These are phyloP conservation scores for Moricandia moricandioides DNA, from an alignment of 345 rosid species.

Conservation along the genomic window DNA sequence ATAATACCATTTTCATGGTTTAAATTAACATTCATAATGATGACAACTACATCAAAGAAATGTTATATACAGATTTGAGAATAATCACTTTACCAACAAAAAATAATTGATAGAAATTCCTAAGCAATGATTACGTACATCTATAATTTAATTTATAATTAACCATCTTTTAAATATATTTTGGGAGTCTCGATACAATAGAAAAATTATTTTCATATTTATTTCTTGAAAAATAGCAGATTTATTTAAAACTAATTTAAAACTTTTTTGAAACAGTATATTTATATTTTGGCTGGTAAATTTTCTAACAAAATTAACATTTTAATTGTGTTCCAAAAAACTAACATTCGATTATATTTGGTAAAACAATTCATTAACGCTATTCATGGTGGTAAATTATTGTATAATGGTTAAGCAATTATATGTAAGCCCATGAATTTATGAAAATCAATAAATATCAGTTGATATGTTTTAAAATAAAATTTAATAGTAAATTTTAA, in stretches of 20 bases:
- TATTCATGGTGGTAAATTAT: not conserved
- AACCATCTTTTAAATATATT: too few species aligned
- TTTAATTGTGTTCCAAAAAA: not conserved
- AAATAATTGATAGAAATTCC: too few species aligned
- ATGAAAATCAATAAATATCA: too few species aligned
- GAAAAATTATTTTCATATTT: not conserved
- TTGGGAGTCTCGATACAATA: not conserved
- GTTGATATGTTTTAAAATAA: not conserved
- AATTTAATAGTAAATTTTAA: too few species aligned
- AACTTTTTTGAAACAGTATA: not conserved
- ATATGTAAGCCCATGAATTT: not conserved
- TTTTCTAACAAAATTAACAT: not conserved
- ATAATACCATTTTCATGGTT: too few species aligned
- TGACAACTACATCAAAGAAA: too few species aligned
- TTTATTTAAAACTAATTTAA: not conserved
- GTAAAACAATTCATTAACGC: not conserved
- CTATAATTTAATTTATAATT: too few species aligned
- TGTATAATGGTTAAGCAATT: not conserved
- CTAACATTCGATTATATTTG: not conserved
- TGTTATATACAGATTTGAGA: too few species aligned
- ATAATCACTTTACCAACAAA: too few species aligned
- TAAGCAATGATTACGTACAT: too few species aligned
- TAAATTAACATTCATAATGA: too few species aligned
- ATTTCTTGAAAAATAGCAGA: not conserved
- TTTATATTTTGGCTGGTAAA: not conserved